Evolutionary conservation across 1,139 yeast genomes (phyloP), one percentile per base, ranked within the genome.

Genomic region (Meyerozyma sp.): DNA sequence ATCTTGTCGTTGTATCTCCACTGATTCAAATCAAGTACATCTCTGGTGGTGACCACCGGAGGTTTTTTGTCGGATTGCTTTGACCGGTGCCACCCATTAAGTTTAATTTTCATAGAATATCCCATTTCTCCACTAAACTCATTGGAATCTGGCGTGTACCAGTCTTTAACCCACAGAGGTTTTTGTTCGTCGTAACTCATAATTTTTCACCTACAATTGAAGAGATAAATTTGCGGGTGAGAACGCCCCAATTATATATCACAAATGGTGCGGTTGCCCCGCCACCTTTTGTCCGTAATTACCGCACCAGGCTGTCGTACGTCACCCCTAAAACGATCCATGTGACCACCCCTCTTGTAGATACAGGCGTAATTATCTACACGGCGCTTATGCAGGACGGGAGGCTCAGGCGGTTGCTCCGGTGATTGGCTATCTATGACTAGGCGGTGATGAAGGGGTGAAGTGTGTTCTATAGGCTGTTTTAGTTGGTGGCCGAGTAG

Each of bases 61-160:
- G n/a, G 49, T 27, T 56, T 53, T 34, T 56, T 59, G 42, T 50
- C 54, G 25, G 48, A 11, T 13, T 34, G n/a, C 25, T 13, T 23
- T 3, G 62, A 59, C 50, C 63, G 67, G 51, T 58, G 61, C 78
- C 78, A 73, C 8, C 76, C 75, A 53, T 66, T 70, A 44, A 73
- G 54, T 14, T 34, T 34, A 34, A 34, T 34, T 20, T 34, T 34
- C 6, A 21, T 11, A 8, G 37, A 11, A 13, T 34, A 34, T 9
- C 37, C 37, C 37, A 34, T 34, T 11, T 34, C 37, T 8, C 26
- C 26, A 21, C 26, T 21, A 10, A 13, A 5, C 10, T 28, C 36
- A 8, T 46, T 39, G 23, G 48, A 47, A 39, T 51, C 58, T 27
- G 75, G 73, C 25, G 56, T 52, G 53, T 66, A 68, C 75, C 75